Evolutionary conservation across 2,329 filamentous ascomycete species (phyloP).

Genomic region (Thelonectria rubi): DNA sequence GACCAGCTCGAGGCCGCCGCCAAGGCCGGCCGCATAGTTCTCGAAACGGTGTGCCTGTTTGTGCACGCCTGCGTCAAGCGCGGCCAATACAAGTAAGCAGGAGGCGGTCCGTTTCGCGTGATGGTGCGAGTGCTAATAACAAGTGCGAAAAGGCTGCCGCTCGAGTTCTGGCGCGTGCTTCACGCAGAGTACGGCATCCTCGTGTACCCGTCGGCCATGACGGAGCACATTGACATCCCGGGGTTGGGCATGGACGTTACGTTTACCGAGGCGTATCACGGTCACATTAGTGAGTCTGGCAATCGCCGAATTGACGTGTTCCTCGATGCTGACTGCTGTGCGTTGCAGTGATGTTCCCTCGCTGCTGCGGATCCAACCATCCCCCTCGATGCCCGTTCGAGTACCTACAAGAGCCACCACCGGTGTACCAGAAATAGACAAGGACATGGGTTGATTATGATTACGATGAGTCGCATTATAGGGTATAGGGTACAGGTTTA

Average conservation of each 20-base stretch:
- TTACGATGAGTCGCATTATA: background rate
- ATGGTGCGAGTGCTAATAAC: background rate
- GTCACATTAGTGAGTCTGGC: slow-evolving; percentile 47
- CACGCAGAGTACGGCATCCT: slow-evolving; percentile 52
- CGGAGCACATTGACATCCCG: slow-evolving; percentile 46
- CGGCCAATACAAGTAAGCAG: slow-evolving; percentile 48
- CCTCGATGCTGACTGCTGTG: slow-evolving; percentile 23
- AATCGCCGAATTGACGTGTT: background rate
- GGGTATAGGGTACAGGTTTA: slow-evolving; percentile 1
- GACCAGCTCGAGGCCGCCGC: slow-evolving; percentile 46
- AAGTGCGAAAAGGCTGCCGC: slow-evolving; percentile 42
- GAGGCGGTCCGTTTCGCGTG: background rate
- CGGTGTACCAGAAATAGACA: slow-evolving; percentile 45
- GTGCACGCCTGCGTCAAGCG: slow-evolving; percentile 51
- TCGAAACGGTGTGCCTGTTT: slow-evolving; percentile 53
- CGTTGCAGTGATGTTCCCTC: slow-evolving; percentile 48
- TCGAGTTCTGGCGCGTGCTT: slow-evolving; percentile 51
- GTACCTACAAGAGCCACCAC: slow-evolving; percentile 50
- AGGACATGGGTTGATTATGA: slow-evolving; percentile 6
- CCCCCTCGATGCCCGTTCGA: slow-evolving; percentile 51
- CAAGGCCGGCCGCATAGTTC: slow-evolving; percentile 46
- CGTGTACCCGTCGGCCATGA: slow-evolving; percentile 52
- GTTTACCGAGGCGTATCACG: slow-evolving; percentile 50
- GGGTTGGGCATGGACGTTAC: slow-evolving; percentile 48
- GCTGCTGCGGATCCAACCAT: slow-evolving; percentile 39